A percentile compares a stretch with the other conserved stretches of the same genome.
Conservation (phyloP, 345 rosid species). For the Draba incana region DNA sequence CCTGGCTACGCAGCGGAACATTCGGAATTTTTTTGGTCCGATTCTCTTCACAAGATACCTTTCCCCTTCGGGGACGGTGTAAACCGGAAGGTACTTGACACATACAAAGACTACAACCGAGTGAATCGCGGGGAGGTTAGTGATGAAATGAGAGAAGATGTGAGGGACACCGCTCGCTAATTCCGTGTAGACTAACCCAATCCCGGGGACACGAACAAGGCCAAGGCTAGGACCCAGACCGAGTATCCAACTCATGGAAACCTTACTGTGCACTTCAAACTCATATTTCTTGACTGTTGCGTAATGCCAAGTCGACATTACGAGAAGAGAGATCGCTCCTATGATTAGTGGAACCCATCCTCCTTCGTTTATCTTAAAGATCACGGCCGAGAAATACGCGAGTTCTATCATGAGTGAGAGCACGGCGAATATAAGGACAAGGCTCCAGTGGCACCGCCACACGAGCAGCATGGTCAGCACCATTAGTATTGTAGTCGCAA, state of each 20-base stretch:
- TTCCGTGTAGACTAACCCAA: slow-evolving; percentile 84
- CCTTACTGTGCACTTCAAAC: slow-evolving; percentile 75
- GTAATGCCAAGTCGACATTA: slow-evolving; percentile 79
- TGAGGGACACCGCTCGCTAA: slow-evolving; percentile 83
- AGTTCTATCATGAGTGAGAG: slow-evolving; percentile 62
- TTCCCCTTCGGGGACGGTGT: slow-evolving; percentile 80
- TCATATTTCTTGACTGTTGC: slow-evolving; percentile 74
- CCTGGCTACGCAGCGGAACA: slow-evolving; percentile 83
- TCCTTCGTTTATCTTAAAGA: slow-evolving; percentile 71
- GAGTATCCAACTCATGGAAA: slow-evolving; percentile 85
- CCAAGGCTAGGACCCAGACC: slow-evolving; percentile 92
- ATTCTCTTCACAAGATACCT: slow-evolving; percentile 77
- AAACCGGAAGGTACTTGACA: slow-evolving; percentile 80
- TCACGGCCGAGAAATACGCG: slow-evolving; percentile 66
- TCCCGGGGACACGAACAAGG: slow-evolving; percentile 85
- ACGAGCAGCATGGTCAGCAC: slow-evolving; percentile 68
- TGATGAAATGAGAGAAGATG: slow-evolving; percentile 86
- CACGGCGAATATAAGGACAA: slow-evolving; percentile 61
- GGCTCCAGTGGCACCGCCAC: slow-evolving; percentile 82
- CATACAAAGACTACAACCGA: slow-evolving; percentile 76
- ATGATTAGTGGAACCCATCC: slow-evolving; percentile 88
- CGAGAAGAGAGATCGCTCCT: slow-evolving; percentile 61
- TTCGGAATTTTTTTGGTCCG: slow-evolving; percentile 74
- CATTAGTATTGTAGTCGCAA: slow-evolving; percentile 77
- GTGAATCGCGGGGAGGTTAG: slow-evolving; percentile 81